Evolutionary conservation across 2,329 filamentous ascomycete genomes (phyloP), one percentile per base, ranked within the genome.

Genomic region (Penicillium paneum): DNA sequence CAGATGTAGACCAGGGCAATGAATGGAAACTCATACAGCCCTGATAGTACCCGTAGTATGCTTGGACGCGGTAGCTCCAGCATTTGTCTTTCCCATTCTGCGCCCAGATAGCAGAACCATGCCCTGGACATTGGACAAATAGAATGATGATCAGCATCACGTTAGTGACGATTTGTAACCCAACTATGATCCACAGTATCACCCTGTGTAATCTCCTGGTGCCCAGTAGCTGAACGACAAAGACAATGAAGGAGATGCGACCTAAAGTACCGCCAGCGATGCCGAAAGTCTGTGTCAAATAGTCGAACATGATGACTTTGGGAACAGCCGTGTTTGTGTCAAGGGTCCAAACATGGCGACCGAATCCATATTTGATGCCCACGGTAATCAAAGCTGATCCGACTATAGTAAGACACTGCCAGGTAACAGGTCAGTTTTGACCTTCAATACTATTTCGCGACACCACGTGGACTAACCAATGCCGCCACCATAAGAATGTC

Each of bases 1-100:
- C 19, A 17, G 8, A 13, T 12, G 15, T 21, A 42, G 12, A 26
- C 10, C 3, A 19, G 13, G 34, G 26, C 10, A 13, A 32, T 38
- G 26, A 7, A 49, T 13, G 12, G 12, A 6, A 5, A 8, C 1
- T 43, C 62, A 35, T 55, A 67, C 67, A 52, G 36, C 66, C 63
- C 46, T 67, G 60, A 19, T 67, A 67, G 36, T 67, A 69, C 2
- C 63, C 64, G 50, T 66, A 70, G 36, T 65, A 57, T 13, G 64
- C 56, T 43, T 67, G 65, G 17, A 68, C 57, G 19, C 42, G 52
- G 3, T 55, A 29, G 34, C 59, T 41, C 62, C 61, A 63, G 45
- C 67, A 70, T 28, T 60, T 59, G 2, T 32, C 52, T 12, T 57
- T 49, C 2, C 57, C 59, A 0, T 35, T 28, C 7, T 63, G 52